phyloP scores from a whole-genome alignment of 108 stramenopile genomes.

The Pseudonitzschia multistriata region DNA sequence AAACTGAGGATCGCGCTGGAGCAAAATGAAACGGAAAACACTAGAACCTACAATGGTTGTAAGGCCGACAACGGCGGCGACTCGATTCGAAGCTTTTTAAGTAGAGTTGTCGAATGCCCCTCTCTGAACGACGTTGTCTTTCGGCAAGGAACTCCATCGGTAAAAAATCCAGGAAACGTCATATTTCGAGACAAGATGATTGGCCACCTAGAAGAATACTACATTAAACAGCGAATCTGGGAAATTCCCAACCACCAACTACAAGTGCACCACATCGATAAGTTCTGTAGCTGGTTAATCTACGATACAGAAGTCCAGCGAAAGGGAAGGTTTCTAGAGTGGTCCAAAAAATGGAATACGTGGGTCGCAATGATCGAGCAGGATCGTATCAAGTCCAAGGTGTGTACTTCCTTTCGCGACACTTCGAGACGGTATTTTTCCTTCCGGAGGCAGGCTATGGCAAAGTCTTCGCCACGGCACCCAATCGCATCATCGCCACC shows the following conservation, averaged over 20 bases:
- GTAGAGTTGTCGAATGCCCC: neutral
- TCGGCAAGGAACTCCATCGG: neutral
- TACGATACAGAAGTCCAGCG: neutral
- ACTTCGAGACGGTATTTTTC: neutral
- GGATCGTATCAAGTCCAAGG: neutral
- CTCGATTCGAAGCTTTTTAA: neutral
- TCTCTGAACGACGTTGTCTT: neutral
- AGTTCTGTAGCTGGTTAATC: neutral
- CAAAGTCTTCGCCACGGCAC: too few relatives aligned
- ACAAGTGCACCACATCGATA: neutral
- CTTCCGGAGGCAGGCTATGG: neutral
- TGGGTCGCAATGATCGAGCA: neutral
- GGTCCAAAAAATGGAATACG: neutral
- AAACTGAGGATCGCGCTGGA: neutral
- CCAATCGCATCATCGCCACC: too few relatives aligned
- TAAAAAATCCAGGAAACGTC: constrained; percentile 2
- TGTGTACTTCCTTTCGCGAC: neutral
- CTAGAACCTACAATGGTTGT: neutral
- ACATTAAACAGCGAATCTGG: neutral
- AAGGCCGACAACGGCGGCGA: neutral
- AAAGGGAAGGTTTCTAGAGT: neutral
- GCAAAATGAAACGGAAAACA: neutral
- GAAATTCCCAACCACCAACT: too few relatives aligned
- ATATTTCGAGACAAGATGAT: constrained; percentile 8
- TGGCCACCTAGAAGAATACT: neutral